phyloP scores from a whole-genome alignment of 2,329 filamentous ascomycete genomes.

The Penicillium sp. region DNA sequence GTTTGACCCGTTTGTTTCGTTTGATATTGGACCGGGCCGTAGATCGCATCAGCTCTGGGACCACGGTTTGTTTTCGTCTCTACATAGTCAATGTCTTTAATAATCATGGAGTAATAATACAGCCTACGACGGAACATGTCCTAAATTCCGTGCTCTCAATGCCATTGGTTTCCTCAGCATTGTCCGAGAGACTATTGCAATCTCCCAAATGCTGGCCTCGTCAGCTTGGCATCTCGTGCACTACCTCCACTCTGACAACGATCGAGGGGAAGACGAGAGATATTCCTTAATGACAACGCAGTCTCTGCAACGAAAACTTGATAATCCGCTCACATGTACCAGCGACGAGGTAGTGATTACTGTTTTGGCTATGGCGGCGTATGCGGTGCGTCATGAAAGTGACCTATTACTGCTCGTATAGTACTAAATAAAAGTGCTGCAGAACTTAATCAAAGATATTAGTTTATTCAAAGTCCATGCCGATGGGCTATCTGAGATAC shows the following conservation, averaged over 20 bases:
- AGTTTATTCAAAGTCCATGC: neutral
- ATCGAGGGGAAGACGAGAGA: neutral
- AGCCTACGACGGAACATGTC: conserved; percentile 1
- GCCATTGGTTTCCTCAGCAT: neutral
- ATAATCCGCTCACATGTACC: neutral
- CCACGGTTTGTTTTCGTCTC: neutral
- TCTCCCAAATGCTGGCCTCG: neutral
- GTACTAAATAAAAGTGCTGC: neutral
- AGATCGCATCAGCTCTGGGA: neutral
- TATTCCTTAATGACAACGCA: neutral
- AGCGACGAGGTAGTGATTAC: neutral
- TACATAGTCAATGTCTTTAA: neutral
- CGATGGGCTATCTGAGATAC: conserved; percentile 2
- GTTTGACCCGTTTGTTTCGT: neutral
- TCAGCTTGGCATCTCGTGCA: conserved; percentile 4
- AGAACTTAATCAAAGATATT: neutral
- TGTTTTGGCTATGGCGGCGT: conserved; percentile 1
- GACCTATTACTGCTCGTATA: neutral
- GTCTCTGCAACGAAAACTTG: neutral
- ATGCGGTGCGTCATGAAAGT: neutral
- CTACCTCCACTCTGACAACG: neutral
- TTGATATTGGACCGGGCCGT: neutral
- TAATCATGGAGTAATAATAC: neutral
- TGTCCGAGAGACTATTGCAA: neutral
- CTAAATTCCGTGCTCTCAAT: conserved; percentile 2